Evolutionary conservation across 2,329 filamentous ascomycete genomes (phyloP), one percentile per base, ranked within the genome.

Genomic region (Fusarium falciforme): DNA sequence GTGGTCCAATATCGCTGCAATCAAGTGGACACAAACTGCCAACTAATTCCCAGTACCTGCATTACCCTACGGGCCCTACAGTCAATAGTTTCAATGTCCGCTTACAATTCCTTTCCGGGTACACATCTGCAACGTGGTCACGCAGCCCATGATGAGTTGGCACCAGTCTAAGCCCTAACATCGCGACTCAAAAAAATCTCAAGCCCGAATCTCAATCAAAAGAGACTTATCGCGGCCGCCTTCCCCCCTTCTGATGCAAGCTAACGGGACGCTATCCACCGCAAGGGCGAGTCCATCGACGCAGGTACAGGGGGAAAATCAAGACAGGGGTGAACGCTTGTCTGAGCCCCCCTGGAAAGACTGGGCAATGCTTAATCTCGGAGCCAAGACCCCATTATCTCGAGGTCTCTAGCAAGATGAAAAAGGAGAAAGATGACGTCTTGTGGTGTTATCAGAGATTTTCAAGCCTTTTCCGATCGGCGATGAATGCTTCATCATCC

Each of bases 281-380:
- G 42, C 58, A 61, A 61, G 58, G 40, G 58, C 29, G 58, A 59
- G 14, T 17, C 36, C 55, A 22, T 47, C 22, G 57, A 63, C 47
- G 61, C 61, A 63, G 61, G 61, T 57, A 63, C 61, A 29, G 52
- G 40, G 33, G 11, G n/a, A 22, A 52, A 22, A 42, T 29, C 10
- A 29, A 52, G 20, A 62, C 33, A 61, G 40, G 59, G 42, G 35
- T 36, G 35, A 4, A 36, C 35, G 35, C 20, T 10, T 44, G 40
- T 42, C 20, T 44, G 12, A 22, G 35, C 35, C 14, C 38, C 38
- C 27, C 16, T 29, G 22, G 22, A 11, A 11, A 14, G 52, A 36
- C 61, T 57, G 47, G 61, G 61, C 47, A 63, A 63, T 63, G 61
- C 61, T 63, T 55, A 42, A 63, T 63, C 54, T 40, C 33, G 33